A percentile compares a stretch with the other conserved stretches of the same genome.
Evolutionary conservation across 2,329 filamentous ascomycete genomes (phyloP).

Genomic region (Xylariaceae sp.): DNA sequence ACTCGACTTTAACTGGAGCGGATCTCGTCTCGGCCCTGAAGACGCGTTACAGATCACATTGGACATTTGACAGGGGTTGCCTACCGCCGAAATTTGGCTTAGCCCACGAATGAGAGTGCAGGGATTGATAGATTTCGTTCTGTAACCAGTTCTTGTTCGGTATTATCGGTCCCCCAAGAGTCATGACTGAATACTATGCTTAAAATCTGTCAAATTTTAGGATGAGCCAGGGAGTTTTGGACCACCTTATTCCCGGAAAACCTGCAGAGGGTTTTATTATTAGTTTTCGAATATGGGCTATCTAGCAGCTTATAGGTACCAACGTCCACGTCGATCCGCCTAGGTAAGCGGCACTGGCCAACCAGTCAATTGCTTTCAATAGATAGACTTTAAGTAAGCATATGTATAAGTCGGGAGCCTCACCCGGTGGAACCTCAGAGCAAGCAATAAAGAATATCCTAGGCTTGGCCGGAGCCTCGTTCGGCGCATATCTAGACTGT

Average conservation of each 20-base stretch:
- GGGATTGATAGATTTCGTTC: no score
- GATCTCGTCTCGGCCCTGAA: constrained; percentile 8
- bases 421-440: background rate
- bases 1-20: background rate
- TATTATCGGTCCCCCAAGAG: no score
- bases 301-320: background rate
- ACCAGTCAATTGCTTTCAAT: no score
- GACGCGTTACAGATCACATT: constrained; percentile 10
- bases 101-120: background rate
- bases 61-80: background rate
- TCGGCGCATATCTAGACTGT: constrained; percentile 13
- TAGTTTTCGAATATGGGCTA: no score
- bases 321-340: background rate
- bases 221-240: no score
- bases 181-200: no score
- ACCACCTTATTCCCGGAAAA: no score
- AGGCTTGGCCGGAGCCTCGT: constrained; percentile 14
- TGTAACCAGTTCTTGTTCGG: no score
- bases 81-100: background rate
- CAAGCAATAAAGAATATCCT: constrained; percentile 10
- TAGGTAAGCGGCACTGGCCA: constrained; percentile 4
- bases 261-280: no score
- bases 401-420: constrained; percentile 5
- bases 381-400: background rate
- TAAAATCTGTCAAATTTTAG: no score